Percentiles rank a stretch among this genome's conserved stretches.
phyloP scores from a whole-genome alignment of 176 grass and related monocot species.

The Themeda triandra region DNA sequence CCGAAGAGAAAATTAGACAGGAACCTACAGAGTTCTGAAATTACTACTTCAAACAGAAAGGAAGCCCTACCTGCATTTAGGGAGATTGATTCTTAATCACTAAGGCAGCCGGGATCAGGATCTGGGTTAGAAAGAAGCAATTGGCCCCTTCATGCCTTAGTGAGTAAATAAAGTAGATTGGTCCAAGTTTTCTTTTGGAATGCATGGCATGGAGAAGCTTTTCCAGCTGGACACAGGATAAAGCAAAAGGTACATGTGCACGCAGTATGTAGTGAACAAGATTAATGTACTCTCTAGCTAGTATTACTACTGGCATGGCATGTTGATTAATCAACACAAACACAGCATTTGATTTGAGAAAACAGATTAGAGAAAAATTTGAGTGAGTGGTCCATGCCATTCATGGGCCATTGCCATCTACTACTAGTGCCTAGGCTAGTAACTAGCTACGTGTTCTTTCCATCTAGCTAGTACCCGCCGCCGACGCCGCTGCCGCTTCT shows the following conservation, averaged over 20 bases:
- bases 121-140: background rate
- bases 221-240: background rate
- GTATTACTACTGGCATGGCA: too few species aligned
- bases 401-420: too few species aligned
- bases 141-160: background rate
- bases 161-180: background rate
- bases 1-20: too few species aligned
- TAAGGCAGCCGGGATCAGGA: constrained; percentile 3
- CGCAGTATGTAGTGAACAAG: background rate
- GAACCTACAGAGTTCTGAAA: background rate
- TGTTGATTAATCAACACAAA: too few species aligned
- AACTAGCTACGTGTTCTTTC: background rate
- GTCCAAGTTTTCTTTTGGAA: background rate
- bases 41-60: background rate
- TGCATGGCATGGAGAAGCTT: background rate
- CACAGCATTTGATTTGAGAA: too few species aligned
- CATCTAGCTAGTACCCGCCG: too few species aligned
- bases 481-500: background rate
- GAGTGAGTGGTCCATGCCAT: too few species aligned
- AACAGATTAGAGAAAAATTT: too few species aligned
- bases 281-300: too few species aligned
- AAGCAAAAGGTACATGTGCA: background rate
- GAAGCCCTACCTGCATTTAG: background rate
- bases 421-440: background rate
- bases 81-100: constrained; percentile 11